Evolutionary conservation across 768 basidiomycete genomes (phyloP), one percentile per base, ranked within the genome.

Genomic region (Lentinula detonsa): DNA sequence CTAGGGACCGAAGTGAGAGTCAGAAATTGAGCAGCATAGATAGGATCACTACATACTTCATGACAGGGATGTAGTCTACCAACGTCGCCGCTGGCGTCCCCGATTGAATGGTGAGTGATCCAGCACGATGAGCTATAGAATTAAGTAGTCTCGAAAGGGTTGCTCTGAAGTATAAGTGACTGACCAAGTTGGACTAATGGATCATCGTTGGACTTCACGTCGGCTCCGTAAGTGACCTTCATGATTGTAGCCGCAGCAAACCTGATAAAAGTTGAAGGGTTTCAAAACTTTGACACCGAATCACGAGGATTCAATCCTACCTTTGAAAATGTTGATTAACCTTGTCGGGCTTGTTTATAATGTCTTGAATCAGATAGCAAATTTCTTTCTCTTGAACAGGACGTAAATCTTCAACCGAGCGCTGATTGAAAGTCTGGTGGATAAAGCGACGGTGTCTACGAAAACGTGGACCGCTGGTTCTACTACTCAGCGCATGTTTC

Each of bases 391-490:
- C 69, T 64, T 81, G 79, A 4, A 81, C 68, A 34, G 78, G 76
- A 28, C 70, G 73, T 63, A 79, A 75, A 57, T 68, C 67, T 58
- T 67, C 54, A n/a, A 75, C 66, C 16, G 77, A 76, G 60, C 73
- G 71, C 51, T 76, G 74, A 66, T 81, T 81, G 66, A 83, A 83
- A 34, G 73, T 70, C 62, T 79, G 74, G 56, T 81, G 78, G 43
- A 81, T 78, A 64, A 79, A 80, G 15, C 80, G 78, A 50, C 80
- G 76, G 67, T 82, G 81, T 68, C 76, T 81, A 62, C 81, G 73
- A 67, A 82, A 81, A 45, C 77, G 74, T n/a, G 76, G 78, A 37
- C 81, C 81, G 66, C 80, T 81, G 33, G 49, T 48, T 40, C 50
- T 15, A 23, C 23, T 18, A 56, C 45, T 49, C 40, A 39, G 50